A percentile compares a stretch with the other conserved stretches of the same genome.
phyloP scores from a whole-genome alignment of 2,329 filamentous ascomycete genomes.

The Diaporthe australafricana region DNA sequence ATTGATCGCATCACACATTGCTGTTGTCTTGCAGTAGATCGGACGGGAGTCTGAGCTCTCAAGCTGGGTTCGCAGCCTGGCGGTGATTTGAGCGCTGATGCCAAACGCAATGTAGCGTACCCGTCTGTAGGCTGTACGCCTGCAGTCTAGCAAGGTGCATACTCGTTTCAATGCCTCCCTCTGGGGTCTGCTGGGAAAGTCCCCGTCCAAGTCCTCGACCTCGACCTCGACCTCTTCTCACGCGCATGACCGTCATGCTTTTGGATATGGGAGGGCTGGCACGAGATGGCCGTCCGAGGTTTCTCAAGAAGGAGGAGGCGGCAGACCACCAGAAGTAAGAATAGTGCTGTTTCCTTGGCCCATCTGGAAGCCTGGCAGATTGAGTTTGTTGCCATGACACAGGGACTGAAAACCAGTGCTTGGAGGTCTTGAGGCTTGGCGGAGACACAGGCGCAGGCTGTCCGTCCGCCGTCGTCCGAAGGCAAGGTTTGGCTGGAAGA shows the following conservation, averaged over 20 bases:
- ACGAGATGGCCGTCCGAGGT: constrained; percentile 1
- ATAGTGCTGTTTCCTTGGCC: constrained; percentile 14
- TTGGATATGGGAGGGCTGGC: not conserved
- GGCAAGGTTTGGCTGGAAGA: constrained; percentile 24
- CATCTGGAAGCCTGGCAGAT: constrained; percentile 26
- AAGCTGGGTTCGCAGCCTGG: constrained; percentile 20
- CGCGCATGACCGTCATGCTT: not conserved
- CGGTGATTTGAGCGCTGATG: constrained; percentile 27
- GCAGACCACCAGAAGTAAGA: not conserved
- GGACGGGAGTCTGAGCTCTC: constrained; percentile 29
- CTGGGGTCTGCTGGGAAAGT: constrained; percentile 5
- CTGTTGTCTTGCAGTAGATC: constrained; percentile 20
- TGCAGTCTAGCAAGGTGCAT: not conserved
- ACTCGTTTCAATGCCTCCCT: not conserved
- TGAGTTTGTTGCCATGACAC: constrained; percentile 20
- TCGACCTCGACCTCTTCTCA: not conserved
- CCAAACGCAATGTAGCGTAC: not conserved
- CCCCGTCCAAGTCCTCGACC: not conserved
- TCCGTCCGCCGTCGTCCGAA: constrained; percentile 24
- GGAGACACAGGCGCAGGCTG: constrained; percentile 10
- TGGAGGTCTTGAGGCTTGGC: not conserved
- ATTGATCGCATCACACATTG: constrained; percentile 12
- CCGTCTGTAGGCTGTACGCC: not conserved
- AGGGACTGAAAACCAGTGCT: constrained; percentile 4
- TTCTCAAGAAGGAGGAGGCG: not conserved